Percentiles rank a stretch among this genome's conserved stretches.
Conservation (phyloP, 768 basidiomycete genomes). For the Mycena epipterygia region DNA sequence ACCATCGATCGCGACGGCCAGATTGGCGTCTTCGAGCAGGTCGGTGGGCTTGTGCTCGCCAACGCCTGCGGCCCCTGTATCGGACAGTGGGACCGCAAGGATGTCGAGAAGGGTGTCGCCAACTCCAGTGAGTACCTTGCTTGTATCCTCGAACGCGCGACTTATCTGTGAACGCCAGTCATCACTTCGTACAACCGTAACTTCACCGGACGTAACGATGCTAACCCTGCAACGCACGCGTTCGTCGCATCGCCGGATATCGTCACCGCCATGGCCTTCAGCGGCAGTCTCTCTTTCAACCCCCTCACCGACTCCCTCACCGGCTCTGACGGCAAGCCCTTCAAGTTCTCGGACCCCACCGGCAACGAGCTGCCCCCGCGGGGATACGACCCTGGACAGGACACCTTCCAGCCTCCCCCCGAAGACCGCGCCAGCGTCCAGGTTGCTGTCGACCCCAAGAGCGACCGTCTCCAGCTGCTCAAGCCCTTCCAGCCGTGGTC, state of each 20-base stretch:
- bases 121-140: slow-evolving; percentile 85
- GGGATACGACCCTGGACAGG: slow-evolving; percentile 96
- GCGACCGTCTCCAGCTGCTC: slow-evolving; percentile 85
- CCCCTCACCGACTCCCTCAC: slow-evolving; percentile 91
- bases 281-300: slow-evolving; percentile 96
- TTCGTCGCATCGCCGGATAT: slow-evolving; percentile 95
- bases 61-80: slow-evolving; percentile 99
- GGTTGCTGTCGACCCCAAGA: slow-evolving; percentile 86
- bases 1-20: slow-evolving; percentile 98
- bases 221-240: slow-evolving; percentile 98
- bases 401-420: slow-evolving; percentile 98
- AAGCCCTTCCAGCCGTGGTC: slow-evolving; percentile 92
- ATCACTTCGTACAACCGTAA: slow-evolving; percentile 99
- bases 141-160: neutral
- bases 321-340: slow-evolving; percentile 93
- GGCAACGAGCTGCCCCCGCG: slow-evolving; percentile 95
- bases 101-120: slow-evolving; percentile 95
- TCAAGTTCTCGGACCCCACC: slow-evolving; percentile 95
- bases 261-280: slow-evolving; percentile 97
- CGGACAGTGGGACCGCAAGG: slow-evolving; percentile 98
- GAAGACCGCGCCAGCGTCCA: slow-evolving; percentile 83
- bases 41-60: slow-evolving; percentile 94
- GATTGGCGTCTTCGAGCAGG: slow-evolving; percentile 87
- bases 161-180: slow-evolving; percentile 60
- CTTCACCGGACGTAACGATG: slow-evolving; percentile 99